A percentile compares a stretch with the other conserved stretches of the same genome.
Evolutionary conservation across 352 stramenopile species (phyloP).

Genomic region (Paralagenidium karlingii): DNA sequence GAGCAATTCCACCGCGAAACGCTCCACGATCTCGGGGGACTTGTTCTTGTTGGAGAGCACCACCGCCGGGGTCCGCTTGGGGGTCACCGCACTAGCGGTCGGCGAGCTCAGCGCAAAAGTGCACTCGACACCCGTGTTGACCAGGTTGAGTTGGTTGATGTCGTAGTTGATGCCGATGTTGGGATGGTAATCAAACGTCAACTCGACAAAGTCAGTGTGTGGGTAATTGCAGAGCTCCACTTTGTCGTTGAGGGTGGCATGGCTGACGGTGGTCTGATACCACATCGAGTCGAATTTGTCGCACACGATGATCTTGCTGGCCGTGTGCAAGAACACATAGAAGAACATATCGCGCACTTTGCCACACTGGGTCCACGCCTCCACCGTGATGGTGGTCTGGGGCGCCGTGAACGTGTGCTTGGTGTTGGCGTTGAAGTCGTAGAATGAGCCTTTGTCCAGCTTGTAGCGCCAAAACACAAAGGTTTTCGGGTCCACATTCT

Average conservation of each 20-base stretch:
- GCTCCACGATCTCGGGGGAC: slow-evolving; percentile 28
- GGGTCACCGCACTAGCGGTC: too few relatives aligned
- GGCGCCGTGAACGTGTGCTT: slow-evolving; percentile 2
- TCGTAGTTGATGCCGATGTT: slow-evolving; percentile 24
- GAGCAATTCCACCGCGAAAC: slow-evolving; percentile 40
- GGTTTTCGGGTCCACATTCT: slow-evolving; percentile 10
- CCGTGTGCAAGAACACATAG: slow-evolving; percentile 31
- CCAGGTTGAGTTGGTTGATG: slow-evolving; percentile 15
- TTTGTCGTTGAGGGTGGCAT: slow-evolving; percentile 15
- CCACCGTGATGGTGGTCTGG: slow-evolving; percentile 10
- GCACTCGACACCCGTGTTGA: neutral
- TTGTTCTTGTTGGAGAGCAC: too few relatives aligned
- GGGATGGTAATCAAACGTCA: slow-evolving; percentile 50
- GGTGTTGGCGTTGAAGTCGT: slow-evolving; percentile 3
- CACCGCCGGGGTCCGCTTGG: too few relatives aligned
- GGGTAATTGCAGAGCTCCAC: slow-evolving; percentile 30
- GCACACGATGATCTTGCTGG: slow-evolving; percentile 28
- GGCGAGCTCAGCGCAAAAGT: too few relatives aligned
- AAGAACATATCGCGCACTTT: slow-evolving; percentile 29
- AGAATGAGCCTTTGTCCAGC: slow-evolving; percentile 8
- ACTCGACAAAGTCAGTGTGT: slow-evolving; percentile 44
- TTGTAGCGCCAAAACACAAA: slow-evolving; percentile 63
- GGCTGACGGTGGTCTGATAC: slow-evolving; percentile 32
- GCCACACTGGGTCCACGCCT: slow-evolving; percentile 51
- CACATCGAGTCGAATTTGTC: slow-evolving; percentile 50